These are phyloP conservation scores for Zygnema circumcarinatum DNA, from an alignment of 139 green algal species.

Conservation along the genomic window DNA sequence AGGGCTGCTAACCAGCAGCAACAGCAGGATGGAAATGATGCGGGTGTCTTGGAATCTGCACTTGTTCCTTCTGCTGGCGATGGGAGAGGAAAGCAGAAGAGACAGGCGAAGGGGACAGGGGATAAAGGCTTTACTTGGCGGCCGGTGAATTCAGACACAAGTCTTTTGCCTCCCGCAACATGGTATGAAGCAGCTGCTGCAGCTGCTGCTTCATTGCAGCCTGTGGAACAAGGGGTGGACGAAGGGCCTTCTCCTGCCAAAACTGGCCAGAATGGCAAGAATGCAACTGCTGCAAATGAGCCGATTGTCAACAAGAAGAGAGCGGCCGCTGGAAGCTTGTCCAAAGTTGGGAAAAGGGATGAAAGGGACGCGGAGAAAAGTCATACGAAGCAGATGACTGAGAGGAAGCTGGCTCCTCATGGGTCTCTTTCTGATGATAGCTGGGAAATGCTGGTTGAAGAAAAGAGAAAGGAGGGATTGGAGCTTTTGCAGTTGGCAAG, in stretches of 20 bases:
- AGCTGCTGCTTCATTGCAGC: neutral
- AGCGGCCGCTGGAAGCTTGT: no score
- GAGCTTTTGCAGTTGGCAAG: slow-evolving; percentile 24
- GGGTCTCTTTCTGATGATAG: no score
- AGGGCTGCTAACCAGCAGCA: neutral
- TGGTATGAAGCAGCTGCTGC: neutral
- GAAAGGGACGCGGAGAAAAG: no score
- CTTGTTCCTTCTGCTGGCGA: neutral
- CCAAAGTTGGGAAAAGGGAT: no score
- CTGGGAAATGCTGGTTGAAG: slow-evolving; percentile 24
- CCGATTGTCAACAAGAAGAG: no score
- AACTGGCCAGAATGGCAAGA: no score
- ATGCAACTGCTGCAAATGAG: no score
- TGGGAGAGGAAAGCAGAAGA: slow-evolving; percentile 31
- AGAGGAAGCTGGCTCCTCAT: no score
- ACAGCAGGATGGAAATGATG: neutral
- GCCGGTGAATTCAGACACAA: neutral
- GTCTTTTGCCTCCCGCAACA: neutral
- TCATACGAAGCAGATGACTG: no score
- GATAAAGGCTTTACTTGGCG: neutral
- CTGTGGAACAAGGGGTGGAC: neutral
- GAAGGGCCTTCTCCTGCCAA: neutral
- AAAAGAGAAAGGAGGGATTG: slow-evolving; percentile 29
- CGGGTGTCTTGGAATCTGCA: neutral
- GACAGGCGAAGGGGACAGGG: neutral